Evolutionary conservation across 495 filamentous ascomycete genomes (phyloP).

Genomic region (Lophium mytilinum): DNA sequence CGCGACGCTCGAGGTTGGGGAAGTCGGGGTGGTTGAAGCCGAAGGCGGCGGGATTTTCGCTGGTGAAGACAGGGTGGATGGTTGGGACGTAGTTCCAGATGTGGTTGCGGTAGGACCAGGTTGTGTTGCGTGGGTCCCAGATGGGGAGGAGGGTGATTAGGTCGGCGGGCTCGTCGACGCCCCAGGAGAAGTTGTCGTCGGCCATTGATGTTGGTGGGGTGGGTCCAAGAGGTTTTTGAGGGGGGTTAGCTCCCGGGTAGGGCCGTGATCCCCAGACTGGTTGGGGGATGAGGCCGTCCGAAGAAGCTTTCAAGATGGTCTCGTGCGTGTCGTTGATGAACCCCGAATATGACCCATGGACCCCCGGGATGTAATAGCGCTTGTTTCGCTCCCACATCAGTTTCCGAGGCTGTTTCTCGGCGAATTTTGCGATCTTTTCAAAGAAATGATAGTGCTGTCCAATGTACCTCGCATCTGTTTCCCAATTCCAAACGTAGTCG

Average conservation of each 20-base stretch:
- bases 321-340: conserved; percentile 42
- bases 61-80: conserved; percentile 29
- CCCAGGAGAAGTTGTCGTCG: conserved; percentile 61
- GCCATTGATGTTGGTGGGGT: conserved; percentile 43
- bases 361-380: conserved; percentile 58
- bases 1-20: conserved; percentile 49
- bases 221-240: conserved; percentile 53
- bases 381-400: conserved; percentile 68
- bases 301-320: conserved; percentile 24
- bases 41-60: conserved; percentile 21
- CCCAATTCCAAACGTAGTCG: conserved; percentile 70
- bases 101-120: conserved; percentile 54
- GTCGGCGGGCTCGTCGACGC: conserved; percentile 69
- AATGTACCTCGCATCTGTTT: conserved; percentile 62
- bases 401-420: conserved; percentile 53
- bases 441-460: conserved; percentile 66
- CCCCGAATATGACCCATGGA: conserved; percentile 55
- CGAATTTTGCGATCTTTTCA: conserved; percentile 51
- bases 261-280: conserved; percentile 58
- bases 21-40: conserved; percentile 27
- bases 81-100: conserved; percentile 55
- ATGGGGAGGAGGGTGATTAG: conserved; percentile 63
- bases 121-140: conserved; percentile 55
- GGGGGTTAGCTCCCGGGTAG: conserved; percentile 29
- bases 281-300: conserved; percentile 26